phyloP scores from a whole-genome alignment of 2,329 filamentous ascomycete species.

The Trichothecium roseum region DNA sequence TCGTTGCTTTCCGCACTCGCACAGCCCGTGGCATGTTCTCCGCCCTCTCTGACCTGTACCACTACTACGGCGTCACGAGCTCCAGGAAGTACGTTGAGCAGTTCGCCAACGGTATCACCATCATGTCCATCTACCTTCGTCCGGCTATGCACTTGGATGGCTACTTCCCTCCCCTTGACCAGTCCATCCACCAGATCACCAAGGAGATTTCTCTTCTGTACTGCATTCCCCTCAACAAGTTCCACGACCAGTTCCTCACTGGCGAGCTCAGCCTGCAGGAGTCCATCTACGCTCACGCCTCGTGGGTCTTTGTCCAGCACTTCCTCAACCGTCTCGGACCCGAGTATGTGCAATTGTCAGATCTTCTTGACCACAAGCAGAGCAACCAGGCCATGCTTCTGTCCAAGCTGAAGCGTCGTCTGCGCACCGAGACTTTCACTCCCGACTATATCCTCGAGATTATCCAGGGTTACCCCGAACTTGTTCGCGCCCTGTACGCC shows the following conservation, averaged over 20 bases:
- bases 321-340: constrained; percentile 92
- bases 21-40: constrained; percentile 92
- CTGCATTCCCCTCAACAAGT: constrained; percentile 95
- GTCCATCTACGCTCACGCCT: constrained; percentile 92
- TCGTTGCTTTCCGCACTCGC: constrained; percentile 88
- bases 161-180: constrained; percentile 69
- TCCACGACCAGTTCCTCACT: constrained; percentile 78
- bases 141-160: constrained; percentile 51
- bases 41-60: constrained; percentile 88
- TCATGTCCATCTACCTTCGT: constrained; percentile 91
- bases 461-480: constrained; percentile 77
- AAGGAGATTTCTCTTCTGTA: constrained; percentile 96
- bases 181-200: constrained; percentile 96
- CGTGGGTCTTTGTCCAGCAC: constrained; percentile 96
- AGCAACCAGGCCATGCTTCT: constrained; percentile 69
- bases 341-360: constrained; percentile 80
- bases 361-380: constrained; percentile 71
- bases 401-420: constrained; percentile 87
- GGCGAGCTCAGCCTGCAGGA: constrained; percentile 88
- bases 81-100: constrained; percentile 97
- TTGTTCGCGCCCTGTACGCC: constrained; percentile 81
- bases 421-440: constrained; percentile 94
- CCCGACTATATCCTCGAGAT: constrained; percentile 98
- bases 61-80: constrained; percentile 96
- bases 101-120: constrained; percentile 95